Conservation (phyloP, 257 asterid species). For the Solanum megistacrolobum region DNA sequence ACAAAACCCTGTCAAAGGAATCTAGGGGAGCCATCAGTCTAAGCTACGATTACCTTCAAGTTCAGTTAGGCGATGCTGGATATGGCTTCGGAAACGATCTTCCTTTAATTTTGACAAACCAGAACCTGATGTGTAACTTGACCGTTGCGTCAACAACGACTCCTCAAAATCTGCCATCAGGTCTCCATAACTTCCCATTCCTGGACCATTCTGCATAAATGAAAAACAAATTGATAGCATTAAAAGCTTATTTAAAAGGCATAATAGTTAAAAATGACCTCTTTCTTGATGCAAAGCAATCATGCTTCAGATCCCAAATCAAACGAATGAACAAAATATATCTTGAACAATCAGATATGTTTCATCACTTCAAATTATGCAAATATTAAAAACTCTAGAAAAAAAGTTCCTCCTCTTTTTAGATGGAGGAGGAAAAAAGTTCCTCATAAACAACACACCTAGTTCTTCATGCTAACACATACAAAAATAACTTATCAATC, state of each 20-base stretch:
- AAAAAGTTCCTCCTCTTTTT: no score
- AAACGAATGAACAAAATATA: not conserved
- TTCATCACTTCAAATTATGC: not conserved
- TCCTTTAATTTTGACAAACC: constrained; percentile 54
- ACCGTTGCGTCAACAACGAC: constrained; percentile 58
- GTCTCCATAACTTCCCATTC: constrained; percentile 52
- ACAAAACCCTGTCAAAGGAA: not conserved
- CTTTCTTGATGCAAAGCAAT: not conserved
- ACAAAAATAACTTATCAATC: not conserved
- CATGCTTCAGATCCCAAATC: not conserved
- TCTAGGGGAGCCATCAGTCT: not conserved
- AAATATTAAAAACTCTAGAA: not conserved
- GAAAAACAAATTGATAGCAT: not conserved
- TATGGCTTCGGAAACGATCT: constrained; percentile 47
- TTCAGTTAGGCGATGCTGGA: constrained; percentile 63
- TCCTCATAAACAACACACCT: not conserved
- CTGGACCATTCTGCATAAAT: constrained; percentile 42
- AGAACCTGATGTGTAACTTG: constrained; percentile 51
- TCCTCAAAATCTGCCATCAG: constrained; percentile 87
- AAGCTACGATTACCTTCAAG: constrained; percentile 65
- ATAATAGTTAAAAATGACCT: not conserved
- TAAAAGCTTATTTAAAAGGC: not conserved
- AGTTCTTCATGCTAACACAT: not conserved
- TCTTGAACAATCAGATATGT: not conserved
- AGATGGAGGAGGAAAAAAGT: not conserved